Evolutionary conservation across 169 alveolate species (phyloP).

Genomic region (Amoebophrya sp.): DNA sequence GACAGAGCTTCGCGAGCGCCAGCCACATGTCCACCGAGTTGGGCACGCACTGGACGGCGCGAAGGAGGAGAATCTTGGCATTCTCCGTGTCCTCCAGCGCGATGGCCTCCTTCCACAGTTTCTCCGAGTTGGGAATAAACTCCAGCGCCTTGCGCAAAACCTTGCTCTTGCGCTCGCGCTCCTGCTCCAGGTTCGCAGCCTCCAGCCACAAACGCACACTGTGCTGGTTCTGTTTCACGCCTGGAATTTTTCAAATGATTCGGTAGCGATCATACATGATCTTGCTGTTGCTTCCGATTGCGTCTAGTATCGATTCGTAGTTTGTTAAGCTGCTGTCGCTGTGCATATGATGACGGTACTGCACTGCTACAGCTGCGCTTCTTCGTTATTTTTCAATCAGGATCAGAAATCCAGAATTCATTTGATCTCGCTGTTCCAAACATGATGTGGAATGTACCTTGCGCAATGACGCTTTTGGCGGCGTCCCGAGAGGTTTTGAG

Average conservation of each 20-base stretch:
- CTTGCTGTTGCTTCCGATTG: too few relatives aligned
- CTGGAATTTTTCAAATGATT: too few relatives aligned
- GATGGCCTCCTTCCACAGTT: constrained; percentile 92
- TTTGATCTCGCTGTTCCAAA: too few relatives aligned
- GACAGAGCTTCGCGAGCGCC: constrained; percentile 88
- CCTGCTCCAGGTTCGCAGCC: constrained; percentile 77
- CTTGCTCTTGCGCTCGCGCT: constrained; percentile 60
- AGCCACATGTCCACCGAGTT: constrained; percentile 91
- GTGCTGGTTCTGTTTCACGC: constrained; percentile 6
- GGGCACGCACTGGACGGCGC: constrained; percentile 96
- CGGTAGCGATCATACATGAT: too few relatives aligned
- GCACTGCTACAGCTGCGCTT: too few relatives aligned
- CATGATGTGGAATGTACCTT: background rate
- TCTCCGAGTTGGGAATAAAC: constrained; percentile 81
- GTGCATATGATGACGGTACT: too few relatives aligned
- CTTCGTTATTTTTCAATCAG: too few relatives aligned
- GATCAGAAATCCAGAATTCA: too few relatives aligned
- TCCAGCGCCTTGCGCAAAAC: constrained; percentile 87
- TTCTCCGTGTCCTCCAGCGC: constrained; percentile 76
- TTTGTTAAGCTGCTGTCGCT: too few relatives aligned
- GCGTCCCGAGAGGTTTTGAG: constrained; percentile 58
- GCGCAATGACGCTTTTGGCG: constrained; percentile 77
- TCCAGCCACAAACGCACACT: constrained; percentile 82
- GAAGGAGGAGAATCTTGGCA: constrained; percentile 76
- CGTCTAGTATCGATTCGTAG: too few relatives aligned